Percentiles rank a stretch among this genome's conserved stretches.
phyloP scores from a whole-genome alignment of 768 basidiomycete genomes.

The Pisolithus marmoratus region DNA sequence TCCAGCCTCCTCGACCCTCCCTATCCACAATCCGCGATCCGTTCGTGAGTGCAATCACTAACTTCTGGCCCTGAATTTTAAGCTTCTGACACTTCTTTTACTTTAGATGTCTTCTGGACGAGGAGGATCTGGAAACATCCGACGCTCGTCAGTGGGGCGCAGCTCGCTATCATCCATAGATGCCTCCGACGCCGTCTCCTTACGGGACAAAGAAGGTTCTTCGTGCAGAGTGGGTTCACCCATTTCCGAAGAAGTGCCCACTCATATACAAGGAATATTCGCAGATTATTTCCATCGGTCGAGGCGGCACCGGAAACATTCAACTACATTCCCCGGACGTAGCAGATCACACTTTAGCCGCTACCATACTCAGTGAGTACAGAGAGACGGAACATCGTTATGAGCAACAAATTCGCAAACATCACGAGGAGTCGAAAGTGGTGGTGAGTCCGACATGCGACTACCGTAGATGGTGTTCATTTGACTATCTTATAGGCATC shows the following conservation, averaged over 20 bases:
- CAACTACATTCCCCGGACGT: conserved; percentile 4
- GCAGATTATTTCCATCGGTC: conserved; percentile 18
- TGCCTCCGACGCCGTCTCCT: too few species aligned
- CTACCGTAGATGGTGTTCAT: background rate
- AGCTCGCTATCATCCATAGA: background rate
- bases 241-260: background rate
- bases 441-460: conserved; percentile 9
- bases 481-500: conserved; percentile 11
- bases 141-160: background rate
- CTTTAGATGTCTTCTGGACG: conserved; percentile 17
- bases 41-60: conserved; percentile 12
- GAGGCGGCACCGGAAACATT: conserved; percentile 23
- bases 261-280: background rate
- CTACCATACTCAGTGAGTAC: conserved; percentile 17
- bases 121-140: conserved; percentile 20
- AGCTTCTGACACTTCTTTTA: background rate
- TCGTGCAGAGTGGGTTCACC: background rate
- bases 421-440: conserved; percentile 10
- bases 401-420: conserved; percentile 12
- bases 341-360: conserved; percentile 17
- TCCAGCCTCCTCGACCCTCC: background rate
- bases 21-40: background rate
- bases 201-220: background rate
- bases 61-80: background rate
- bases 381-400: conserved; percentile 8